Base-by-base conservation (phyloP, 164 flowering plant genomes). In the Litsea cubeba region DNA sequence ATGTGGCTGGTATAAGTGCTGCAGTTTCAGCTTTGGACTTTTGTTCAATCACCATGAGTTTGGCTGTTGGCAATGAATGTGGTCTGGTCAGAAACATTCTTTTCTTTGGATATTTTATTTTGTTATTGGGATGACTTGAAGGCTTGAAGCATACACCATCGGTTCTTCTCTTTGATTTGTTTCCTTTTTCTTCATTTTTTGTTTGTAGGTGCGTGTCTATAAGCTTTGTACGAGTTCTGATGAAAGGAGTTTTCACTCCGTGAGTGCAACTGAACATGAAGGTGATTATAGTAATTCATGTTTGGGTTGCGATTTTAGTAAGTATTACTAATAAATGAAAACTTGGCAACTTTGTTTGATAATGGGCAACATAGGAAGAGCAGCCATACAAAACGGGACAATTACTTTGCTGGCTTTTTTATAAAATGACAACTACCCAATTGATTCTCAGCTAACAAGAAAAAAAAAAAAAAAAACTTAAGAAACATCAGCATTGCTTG, bases 1-100 rank as follows among this genome's bases (percentile, higher is more conserved):
- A 88, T 80, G 81, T 84, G 54, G 76, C 82, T 71, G 89, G 83
- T 77, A 82, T 82, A 71, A 79, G 79, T 73, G 85, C 86, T 76
- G 74, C 94, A 66, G 90, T 94, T 32, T 80, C 95, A 72, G 81
- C 79, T 58, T 72, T 94, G 84, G 90, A 87, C 62, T 84, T 92
- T 74, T 94, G 90, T 85, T 71, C 69, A 70, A 54, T 63, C 46
- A 79, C 88, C 40, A 77, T 75, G 68, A 82, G 76, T 71, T 85
- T 92, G 81, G 97, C 97, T 73, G 85, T 90, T 78, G 98, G 97
- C 76, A 86, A 88, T 80, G 83, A 86, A 80, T 72, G 84, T 83
- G 97, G 98, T 71, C 86, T 90, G 94, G 98, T 94, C 71, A 86
- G 96, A 83, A 75, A 72, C 24, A 7, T 25, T 73, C 14, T 12